A percentile compares a stretch with the other conserved stretches of the same genome.
These are phyloP conservation scores for Vigna reflexopilosa DNA, from an alignment of 306 rosid genomes.

Conservation along the genomic window DNA sequence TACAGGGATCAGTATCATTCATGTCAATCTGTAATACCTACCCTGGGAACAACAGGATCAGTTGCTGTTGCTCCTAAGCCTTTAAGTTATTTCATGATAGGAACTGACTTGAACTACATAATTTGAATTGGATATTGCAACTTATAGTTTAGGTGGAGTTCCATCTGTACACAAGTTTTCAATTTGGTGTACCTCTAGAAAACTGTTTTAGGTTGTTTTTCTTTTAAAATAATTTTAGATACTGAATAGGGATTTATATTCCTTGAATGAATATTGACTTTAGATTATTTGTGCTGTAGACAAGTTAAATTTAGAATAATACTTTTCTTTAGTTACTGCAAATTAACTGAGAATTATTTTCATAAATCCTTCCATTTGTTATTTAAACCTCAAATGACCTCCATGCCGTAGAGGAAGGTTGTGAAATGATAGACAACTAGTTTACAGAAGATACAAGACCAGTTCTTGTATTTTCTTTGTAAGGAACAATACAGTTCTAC, in stretches of 20 bases:
- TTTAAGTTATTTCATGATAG: background rate
- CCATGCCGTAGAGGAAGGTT: slow-evolving; percentile 15
- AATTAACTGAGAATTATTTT: background rate
- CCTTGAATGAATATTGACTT: slow-evolving; percentile 19
- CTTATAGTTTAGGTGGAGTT: slow-evolving; percentile 15
- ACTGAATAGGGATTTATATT: background rate
- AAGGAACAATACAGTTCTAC: no score
- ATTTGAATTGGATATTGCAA: slow-evolving; percentile 17
- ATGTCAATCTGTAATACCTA: no score
- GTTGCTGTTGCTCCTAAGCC: background rate
- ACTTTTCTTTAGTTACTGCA: background rate
- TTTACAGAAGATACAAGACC: no score
- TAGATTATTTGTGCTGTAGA: slow-evolving; percentile 11
- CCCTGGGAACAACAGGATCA: no score
- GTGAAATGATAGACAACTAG: background rate
- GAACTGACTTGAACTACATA: background rate
- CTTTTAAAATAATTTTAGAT: background rate
- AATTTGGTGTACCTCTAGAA: slow-evolving; percentile 26
- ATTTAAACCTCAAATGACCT: slow-evolving; percentile 8
- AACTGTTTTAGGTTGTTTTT: background rate
- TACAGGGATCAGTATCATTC: background rate
- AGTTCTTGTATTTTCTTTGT: no score
- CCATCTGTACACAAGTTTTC: slow-evolving; percentile 1
- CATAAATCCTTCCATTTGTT: background rate
- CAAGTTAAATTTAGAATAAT: background rate